A percentile compares a stretch with the other conserved stretches of the same genome.
phyloP scores from a whole-genome alignment of 441 rosid species.

The Populus hybrid region DNA sequence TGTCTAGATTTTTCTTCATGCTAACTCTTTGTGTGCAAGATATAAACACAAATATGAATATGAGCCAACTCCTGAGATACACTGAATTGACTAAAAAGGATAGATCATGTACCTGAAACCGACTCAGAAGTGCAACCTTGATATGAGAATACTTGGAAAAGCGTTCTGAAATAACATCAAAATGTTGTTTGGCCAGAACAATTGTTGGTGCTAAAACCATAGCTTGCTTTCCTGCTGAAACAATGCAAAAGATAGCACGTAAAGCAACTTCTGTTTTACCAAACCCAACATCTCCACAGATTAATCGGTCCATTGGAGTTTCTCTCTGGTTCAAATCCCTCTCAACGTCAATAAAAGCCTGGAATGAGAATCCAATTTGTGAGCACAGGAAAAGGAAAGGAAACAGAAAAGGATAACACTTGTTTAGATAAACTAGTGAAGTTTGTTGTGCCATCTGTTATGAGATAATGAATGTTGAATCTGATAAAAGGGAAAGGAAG shows the following conservation, averaged over 20 bases:
- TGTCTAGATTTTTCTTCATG: conserved; percentile 3
- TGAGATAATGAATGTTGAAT: neutral
- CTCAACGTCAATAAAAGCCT: conserved; percentile 96
- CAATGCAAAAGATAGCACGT: conserved; percentile 87
- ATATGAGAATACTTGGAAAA: conserved; percentile 59
- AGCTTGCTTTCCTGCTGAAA: conserved; percentile 88
- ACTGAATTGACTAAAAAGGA: neutral
- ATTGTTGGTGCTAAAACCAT: conserved; percentile 97
- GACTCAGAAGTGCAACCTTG: conserved; percentile 82
- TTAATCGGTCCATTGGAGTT: conserved; percentile 96
- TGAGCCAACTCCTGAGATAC: neutral
- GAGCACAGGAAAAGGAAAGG: conserved; percentile 3
- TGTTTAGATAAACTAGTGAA: neutral
- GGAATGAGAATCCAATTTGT: conserved; percentile 28
- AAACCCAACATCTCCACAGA: conserved; percentile 98
- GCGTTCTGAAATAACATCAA: conserved; percentile 76
- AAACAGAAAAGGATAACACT: neutral
- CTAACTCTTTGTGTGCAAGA: neutral
- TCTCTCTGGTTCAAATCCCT: conserved; percentile 89
- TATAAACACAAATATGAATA: neutral
- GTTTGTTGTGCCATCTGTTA: neutral
- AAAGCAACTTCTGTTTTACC: conserved; percentile 98
- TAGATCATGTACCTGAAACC: conserved; percentile 75
- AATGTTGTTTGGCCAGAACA: conserved; percentile 96
- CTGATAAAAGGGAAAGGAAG: neutral